Base-by-base conservation (phyloP, 169 alveolate species). In the Plasmodium gallinaceum region DNA sequence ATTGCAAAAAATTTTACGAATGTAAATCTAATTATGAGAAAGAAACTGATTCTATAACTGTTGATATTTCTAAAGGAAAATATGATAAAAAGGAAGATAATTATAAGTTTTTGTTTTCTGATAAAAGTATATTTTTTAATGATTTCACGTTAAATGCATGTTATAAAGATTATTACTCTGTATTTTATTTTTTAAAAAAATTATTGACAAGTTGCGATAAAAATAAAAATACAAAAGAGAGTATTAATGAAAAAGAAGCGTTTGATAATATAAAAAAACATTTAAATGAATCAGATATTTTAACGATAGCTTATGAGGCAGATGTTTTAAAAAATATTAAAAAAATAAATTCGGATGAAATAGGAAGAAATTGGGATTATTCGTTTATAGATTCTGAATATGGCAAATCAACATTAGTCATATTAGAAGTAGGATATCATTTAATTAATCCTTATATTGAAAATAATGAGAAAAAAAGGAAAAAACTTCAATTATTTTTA, bases 281-380 rank as follows among this genome's bases (percentile, higher is more conserved):
- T 42, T 32, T 80, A 57, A 68, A 80, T 43, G 90, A 80, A 32
- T 65, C 90, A 18, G 90, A 80, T 46, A 80, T 80, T 37, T 68
- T 80, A 43, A 68, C 80, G 6, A 80, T 80, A 39, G 90, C 90
- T 6, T 52, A 80, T 42, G 90, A 80, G 68, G 80, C 83, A 68
- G 83, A 65, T n/a, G 90, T 80, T 6, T 80, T 80, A 45, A 80
- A 80, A 52, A 80, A 80, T 62, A 71, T 80, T 0, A 80, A 80
- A 80, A 80, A 80, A 52, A 80, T 80, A 14, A 39, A 80, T 62
- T 80, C 85, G 37, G 90, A 80, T 46, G 90, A 80, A 80, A 80
- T 80, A 66, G 90, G 90, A 39, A 80, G 62, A 80, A 80, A 80
- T 71, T 80, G 90, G 90, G 83, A 80, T 66, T 80, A 80, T 80